Conservation (phyloP, 768 basidiomycete species). For the Tylopilus plumbeoviolaceoides region DNA sequence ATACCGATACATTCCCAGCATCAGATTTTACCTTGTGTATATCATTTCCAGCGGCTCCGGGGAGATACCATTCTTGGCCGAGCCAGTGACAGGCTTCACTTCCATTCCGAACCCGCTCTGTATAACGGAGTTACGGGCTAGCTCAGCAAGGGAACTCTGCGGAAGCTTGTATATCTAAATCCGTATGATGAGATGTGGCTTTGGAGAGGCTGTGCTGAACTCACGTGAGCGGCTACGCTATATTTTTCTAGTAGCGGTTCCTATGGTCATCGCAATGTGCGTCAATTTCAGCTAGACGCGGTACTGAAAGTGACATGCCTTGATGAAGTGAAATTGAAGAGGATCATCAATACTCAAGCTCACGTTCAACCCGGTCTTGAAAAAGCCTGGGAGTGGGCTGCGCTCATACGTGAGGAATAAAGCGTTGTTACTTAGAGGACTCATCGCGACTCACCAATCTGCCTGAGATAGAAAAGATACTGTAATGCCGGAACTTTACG, state of each 20-base stretch:
- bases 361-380: constrained; percentile 93
- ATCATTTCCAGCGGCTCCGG: constrained; percentile 91
- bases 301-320: constrained; percentile 44
- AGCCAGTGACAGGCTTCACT: constrained; percentile 93
- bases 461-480: constrained; percentile 96
- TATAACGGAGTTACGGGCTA: constrained; percentile 95
- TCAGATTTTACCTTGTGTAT: constrained; percentile 76
- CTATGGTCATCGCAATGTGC: constrained; percentile 40
- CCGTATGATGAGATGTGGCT: constrained; percentile 1
- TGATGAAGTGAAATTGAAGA: constrained; percentile 97
- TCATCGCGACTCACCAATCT: constrained; percentile 99
- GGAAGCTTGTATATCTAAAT: constrained; percentile 91
- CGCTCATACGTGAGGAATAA: constrained; percentile 95
- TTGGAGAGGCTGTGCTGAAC: constrained; percentile 22
- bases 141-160: constrained; percentile 89
- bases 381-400: constrained; percentile 96
- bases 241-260: constrained; percentile 96
- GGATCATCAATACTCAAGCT: constrained; percentile 96
- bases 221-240: constrained; percentile 92
- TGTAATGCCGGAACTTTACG: constrained; percentile 97
- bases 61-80: constrained; percentile 89
- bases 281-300: background rate
- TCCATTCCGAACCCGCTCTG: constrained; percentile 99
- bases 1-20: background rate
- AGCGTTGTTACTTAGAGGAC: constrained; percentile 96